A percentile compares a stretch with the other conserved stretches of the same genome.
Conservation (phyloP, 768 basidiomycete species). For the Vishniacozyma victoriae region DNA sequence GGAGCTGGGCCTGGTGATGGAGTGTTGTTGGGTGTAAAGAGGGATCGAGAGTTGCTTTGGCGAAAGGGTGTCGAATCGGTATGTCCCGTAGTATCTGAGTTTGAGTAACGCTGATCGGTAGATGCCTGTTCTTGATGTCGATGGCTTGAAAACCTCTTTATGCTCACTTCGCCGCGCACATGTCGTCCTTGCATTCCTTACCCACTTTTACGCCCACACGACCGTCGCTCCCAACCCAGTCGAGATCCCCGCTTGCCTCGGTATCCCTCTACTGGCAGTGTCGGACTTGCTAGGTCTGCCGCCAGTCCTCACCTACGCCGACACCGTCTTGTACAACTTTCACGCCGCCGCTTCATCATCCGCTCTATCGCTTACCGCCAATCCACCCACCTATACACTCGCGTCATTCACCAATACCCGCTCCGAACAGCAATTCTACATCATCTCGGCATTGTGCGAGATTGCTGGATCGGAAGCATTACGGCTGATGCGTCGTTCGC, state of each 20-base stretch:
- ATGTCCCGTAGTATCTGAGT: slow-evolving; percentile 41
- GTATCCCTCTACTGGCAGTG: slow-evolving; percentile 69
- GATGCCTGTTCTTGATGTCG: slow-evolving; percentile 67
- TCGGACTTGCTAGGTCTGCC: slow-evolving; percentile 69
- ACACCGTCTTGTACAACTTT: slow-evolving; percentile 81
- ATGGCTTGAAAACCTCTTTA: slow-evolving; percentile 54
- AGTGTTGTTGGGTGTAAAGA: slow-evolving; percentile 25
- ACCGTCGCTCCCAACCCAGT: slow-evolving; percentile 49
- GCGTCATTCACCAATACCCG: slow-evolving; percentile 63
- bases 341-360: slow-evolving; percentile 25
- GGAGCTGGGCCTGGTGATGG: slow-evolving; percentile 38
- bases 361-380: slow-evolving; percentile 44
- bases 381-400: slow-evolving; percentile 52
- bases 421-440: slow-evolving; percentile 83
- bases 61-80: slow-evolving; percentile 60
- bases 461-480: slow-evolving; percentile 76
- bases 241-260: slow-evolving; percentile 63
- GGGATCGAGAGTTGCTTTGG: slow-evolving; percentile 59
- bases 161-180: slow-evolving; percentile 75
- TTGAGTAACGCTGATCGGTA: slow-evolving; percentile 32
- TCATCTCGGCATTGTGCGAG: slow-evolving; percentile 79
- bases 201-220: slow-evolving; percentile 80
- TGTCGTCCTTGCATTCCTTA: slow-evolving; percentile 78
- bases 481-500: slow-evolving; percentile 72
- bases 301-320: slow-evolving; percentile 82